Conservation (phyloP, 2,329 filamentous ascomycete species). For the Colletotrichum horii region DNA sequence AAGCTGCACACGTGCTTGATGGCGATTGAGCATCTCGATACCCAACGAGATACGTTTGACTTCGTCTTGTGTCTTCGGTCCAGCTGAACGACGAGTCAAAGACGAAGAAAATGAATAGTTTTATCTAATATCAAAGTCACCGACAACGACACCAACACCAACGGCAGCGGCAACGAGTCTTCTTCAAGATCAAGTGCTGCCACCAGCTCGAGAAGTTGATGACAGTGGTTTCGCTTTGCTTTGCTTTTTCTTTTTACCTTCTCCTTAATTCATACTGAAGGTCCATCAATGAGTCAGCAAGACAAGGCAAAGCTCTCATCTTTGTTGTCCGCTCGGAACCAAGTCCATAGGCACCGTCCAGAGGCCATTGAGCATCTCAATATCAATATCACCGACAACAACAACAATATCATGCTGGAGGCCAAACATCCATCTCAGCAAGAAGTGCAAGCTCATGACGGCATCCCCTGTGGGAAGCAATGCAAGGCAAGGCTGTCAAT, state of each 20-base stretch:
- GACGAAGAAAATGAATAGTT: neutral
- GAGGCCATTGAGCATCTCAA: neutral
- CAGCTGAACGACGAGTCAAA: neutral
- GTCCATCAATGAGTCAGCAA: neutral
- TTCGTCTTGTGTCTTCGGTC: neutral
- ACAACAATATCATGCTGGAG: neutral
- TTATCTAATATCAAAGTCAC: neutral
- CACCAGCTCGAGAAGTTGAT: neutral
- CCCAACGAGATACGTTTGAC: neutral
- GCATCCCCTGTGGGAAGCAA: neutral
- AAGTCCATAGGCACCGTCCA: neutral
- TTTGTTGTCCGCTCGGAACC: neutral
- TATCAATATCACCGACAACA: neutral
- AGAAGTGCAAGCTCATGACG: neutral
- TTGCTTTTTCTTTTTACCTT: neutral
- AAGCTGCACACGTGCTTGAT: neutral
- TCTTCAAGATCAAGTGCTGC: neutral
- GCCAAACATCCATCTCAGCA: neutral
- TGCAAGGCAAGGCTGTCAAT: neutral
- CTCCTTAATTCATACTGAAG: neutral
- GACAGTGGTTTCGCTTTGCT: neutral
- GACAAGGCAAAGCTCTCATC: neutral
- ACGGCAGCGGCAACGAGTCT: neutral
- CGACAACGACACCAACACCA: neutral
- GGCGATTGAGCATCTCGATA: neutral